These are phyloP conservation scores for Leccinum obscurum DNA, from an alignment of 768 basidiomycete species.

Conservation along the genomic window DNA sequence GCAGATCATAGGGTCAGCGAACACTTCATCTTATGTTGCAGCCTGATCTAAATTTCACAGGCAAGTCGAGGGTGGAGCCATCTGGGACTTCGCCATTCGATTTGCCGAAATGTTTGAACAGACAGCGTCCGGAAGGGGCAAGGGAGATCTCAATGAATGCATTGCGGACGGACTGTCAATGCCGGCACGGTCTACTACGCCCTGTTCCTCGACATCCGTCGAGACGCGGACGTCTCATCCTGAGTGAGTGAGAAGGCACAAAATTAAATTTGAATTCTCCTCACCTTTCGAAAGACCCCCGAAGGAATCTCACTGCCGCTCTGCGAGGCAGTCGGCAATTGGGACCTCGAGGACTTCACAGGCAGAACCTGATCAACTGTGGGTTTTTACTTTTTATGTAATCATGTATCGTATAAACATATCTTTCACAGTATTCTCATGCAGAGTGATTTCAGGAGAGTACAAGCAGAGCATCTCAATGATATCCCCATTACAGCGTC, in stretches of 20 bases:
- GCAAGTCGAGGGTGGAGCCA: background rate
- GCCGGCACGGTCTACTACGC: constrained; percentile 12
- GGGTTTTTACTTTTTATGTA: constrained; percentile 8
- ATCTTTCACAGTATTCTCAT: constrained; percentile 63
- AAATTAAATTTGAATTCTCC: background rate
- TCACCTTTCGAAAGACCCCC: constrained; percentile 15
- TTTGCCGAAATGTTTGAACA: constrained; percentile 18
- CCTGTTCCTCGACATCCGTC: constrained; percentile 20
- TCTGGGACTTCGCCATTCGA: constrained; percentile 16
- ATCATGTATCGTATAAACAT: constrained; percentile 5
- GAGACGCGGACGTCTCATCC: constrained; percentile 9
- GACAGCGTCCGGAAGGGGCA: constrained; percentile 1
- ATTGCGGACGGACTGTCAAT: background rate
- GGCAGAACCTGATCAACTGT: constrained; percentile 67
- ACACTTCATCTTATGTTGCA: background rate
- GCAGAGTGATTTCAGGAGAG: constrained; percentile 68
- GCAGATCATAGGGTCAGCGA: constrained; percentile 20
- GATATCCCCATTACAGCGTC: constrained; percentile 77
- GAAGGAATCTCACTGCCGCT: constrained; percentile 30
- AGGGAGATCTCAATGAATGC: background rate
- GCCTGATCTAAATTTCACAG: constrained; percentile 10
- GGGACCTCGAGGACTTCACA: constrained; percentile 20
- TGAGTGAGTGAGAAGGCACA: constrained; percentile 18
- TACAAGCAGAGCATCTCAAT: constrained; percentile 85
- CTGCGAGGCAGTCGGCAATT: constrained; percentile 35